Percentiles rank a stretch among this genome's conserved stretches.
These are phyloP conservation scores for Melocanna baccifera DNA, from an alignment of 176 grass and related monocot species.

Conservation along the genomic window DNA sequence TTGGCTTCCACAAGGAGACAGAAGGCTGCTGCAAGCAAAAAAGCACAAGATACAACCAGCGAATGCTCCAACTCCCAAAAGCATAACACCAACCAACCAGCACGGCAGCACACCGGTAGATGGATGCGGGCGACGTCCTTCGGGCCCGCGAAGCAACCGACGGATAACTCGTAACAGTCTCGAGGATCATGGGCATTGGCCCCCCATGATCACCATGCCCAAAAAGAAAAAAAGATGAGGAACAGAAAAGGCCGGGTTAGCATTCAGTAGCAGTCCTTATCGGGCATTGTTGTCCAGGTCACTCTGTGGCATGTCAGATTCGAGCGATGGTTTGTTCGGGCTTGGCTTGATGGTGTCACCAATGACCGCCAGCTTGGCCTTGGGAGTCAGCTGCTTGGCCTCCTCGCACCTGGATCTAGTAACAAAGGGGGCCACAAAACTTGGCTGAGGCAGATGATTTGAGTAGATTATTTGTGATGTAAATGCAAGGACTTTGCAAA, in stretches of 20 bases:
- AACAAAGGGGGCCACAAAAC: no score
- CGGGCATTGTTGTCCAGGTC: slow-evolving; percentile 22
- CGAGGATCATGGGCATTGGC: slow-evolving; percentile 35
- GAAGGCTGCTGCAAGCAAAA: neutral
- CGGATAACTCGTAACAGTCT: slow-evolving; percentile 38
- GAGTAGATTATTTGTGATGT: no score
- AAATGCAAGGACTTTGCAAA: no score
- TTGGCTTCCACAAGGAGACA: slow-evolving; percentile 2
- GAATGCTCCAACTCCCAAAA: slow-evolving; percentile 16
- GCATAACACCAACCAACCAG: neutral
- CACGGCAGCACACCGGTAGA: slow-evolving; percentile 15
- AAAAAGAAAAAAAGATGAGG: neutral
- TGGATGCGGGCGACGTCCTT: slow-evolving; percentile 14
- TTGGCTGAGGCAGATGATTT: no score
- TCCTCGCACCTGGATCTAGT: no score
- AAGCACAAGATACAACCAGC: slow-evolving; percentile 23
- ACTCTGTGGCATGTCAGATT: slow-evolving; percentile 35
- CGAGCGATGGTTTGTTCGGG: slow-evolving; percentile 26
- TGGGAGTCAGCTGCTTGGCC: slow-evolving; percentile 56
- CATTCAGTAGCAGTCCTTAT: slow-evolving; percentile 50
- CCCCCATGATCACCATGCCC: slow-evolving; percentile 33
- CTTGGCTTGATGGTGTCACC: slow-evolving; percentile 34
- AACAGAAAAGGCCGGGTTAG: slow-evolving; percentile 23
- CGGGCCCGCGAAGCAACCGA: slow-evolving; percentile 18
- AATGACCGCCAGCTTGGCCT: slow-evolving; percentile 44